phyloP scores from a whole-genome alignment of 2,329 filamentous ascomycete genomes.

The Phoma herbarum region DNA sequence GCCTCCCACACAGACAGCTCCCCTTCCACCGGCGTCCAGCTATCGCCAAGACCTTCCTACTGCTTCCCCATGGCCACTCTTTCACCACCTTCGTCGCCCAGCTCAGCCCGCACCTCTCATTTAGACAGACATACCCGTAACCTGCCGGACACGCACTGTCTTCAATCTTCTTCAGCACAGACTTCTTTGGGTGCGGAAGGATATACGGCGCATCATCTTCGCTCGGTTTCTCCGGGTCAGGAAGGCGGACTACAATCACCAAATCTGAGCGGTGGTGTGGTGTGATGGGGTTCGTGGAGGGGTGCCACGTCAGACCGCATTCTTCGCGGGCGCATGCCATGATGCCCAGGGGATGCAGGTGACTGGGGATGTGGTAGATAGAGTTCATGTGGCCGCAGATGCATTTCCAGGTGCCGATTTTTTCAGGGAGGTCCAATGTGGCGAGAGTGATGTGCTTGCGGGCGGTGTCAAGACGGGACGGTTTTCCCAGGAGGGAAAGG shows the following conservation, averaged over 20 bases:
- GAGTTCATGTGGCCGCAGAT: conserved; percentile 1
- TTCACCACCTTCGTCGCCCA: neutral
- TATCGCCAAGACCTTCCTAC: neutral
- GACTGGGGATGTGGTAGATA: neutral
- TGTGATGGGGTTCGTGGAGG: neutral
- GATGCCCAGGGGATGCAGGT: neutral
- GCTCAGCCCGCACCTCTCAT: conserved; percentile 1
- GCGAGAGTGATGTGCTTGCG: neutral
- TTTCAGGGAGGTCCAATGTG: neutral
- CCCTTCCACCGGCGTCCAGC: conserved; percentile 1
- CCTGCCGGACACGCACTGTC: neutral
- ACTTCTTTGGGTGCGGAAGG: neutral
- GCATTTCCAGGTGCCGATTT: neutral
- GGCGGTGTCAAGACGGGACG: neutral
- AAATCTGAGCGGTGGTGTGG: neutral
- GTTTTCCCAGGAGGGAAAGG: neutral
- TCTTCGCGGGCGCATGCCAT: neutral
- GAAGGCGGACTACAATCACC: neutral
- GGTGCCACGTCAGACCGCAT: conserved; percentile 1
- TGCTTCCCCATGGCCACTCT: conserved; percentile 2
- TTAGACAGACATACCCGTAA: conserved; percentile 2
- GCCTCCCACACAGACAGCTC: neutral
- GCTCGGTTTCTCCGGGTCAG: neutral
- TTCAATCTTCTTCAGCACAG: neutral
- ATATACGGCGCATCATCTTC: neutral